Percentiles rank a stretch among this genome's conserved stretches.
Evolutionary conservation across 179 eudicot species (phyloP).

Genomic region (Nepenthes alata): DNA sequence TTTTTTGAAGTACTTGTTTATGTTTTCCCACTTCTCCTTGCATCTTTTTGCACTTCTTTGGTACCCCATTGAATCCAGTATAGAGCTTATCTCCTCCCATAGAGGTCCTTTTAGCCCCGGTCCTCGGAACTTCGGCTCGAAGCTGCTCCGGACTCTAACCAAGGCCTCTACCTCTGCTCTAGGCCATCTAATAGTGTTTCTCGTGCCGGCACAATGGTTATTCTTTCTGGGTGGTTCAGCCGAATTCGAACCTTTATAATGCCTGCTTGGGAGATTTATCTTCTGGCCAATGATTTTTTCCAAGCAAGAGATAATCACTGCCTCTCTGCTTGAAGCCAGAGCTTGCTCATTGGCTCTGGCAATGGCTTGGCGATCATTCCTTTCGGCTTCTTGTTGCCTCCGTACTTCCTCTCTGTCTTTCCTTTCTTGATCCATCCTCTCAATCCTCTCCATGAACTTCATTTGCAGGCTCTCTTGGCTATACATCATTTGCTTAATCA

Average conservation of each 20-base stretch:
- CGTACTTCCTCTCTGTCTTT: conserved; percentile 33
- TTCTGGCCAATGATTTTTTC: conserved; percentile 21
- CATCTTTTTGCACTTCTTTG: conserved; percentile 34
- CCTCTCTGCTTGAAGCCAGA: conserved; percentile 27
- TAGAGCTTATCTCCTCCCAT: conserved; percentile 34
- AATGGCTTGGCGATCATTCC: conserved; percentile 20
- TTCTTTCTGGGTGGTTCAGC: not conserved
- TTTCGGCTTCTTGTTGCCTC: conserved; percentile 25
- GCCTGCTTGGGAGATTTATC: not conserved
- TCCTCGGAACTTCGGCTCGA: conserved; percentile 25
- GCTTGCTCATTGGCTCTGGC: conserved; percentile 29
- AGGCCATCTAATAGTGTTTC: conserved; percentile 29
- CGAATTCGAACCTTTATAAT: not conserved
- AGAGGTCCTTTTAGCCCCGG: conserved; percentile 30
- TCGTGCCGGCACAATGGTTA: not conserved
- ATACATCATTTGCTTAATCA: conserved; percentile 28
- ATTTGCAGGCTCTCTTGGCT: conserved; percentile 36
- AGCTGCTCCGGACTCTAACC: conserved; percentile 23
- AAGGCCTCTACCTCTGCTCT: conserved; percentile 35
- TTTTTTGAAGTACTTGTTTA: conserved; percentile 42
- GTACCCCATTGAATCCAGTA: conserved; percentile 32
- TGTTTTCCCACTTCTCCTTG: conserved; percentile 47
- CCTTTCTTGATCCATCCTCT: conserved; percentile 31
- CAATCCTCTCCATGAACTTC: conserved; percentile 28
- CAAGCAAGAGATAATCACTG: conserved; percentile 27